Conservation (phyloP, 495 filamentous ascomycete species). For the Bryoglossum gracile region DNA sequence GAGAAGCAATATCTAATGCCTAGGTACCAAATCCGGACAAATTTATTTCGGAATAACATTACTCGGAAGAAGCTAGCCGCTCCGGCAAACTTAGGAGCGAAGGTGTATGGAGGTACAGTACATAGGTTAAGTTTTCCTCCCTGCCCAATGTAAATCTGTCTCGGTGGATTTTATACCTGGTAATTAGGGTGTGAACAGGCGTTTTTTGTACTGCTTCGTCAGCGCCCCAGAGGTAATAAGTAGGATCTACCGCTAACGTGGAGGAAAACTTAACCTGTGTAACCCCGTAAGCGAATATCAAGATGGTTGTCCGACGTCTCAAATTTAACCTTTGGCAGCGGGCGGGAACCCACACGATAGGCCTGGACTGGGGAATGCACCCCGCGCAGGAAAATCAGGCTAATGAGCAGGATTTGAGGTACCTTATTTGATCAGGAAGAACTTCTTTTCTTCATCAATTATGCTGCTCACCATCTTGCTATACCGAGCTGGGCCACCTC, state of each 20-base stretch:
- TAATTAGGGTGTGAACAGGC: no score
- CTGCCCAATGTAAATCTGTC: no score
- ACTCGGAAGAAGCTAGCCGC: slow-evolving; percentile 10
- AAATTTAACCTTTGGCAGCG: slow-evolving; percentile 2
- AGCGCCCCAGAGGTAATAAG: no score
- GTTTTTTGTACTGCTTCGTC: no score
- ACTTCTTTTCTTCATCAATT: neutral
- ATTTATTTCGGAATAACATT: slow-evolving; percentile 17
- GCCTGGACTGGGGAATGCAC: neutral
- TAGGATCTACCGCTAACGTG: no score
- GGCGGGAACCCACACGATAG: neutral
- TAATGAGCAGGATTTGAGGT: slow-evolving; percentile 3
- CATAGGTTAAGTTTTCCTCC: no score
- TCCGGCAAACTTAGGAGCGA: slow-evolving; percentile 3
- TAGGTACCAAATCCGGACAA: slow-evolving; percentile 5
- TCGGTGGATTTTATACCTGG: no score
- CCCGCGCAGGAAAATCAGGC: slow-evolving; percentile 1
- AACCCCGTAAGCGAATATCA: slow-evolving; percentile 1
- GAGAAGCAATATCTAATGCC: neutral
- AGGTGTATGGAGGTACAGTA: no score
- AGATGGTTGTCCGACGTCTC: neutral
- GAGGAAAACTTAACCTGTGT: no score
- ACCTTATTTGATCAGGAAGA: neutral
- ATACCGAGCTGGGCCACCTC: neutral
- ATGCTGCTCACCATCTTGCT: neutral